phyloP scores from a whole-genome alignment of 2,329 filamentous ascomycete genomes.

The Plectosphaerella plurivora region DNA sequence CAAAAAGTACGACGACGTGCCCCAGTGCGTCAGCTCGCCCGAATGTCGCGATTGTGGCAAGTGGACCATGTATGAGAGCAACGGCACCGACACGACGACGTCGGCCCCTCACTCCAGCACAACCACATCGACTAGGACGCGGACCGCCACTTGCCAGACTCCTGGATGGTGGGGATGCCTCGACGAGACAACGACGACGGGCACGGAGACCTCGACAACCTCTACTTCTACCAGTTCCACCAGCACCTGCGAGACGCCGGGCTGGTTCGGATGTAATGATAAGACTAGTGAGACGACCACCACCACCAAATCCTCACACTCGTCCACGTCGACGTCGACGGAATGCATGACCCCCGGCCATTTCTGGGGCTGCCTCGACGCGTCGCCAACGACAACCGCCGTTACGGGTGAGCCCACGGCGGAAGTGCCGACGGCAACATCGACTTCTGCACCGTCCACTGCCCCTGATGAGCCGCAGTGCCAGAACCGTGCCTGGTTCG shows the following conservation, averaged over 20 bases:
- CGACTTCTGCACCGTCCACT: slow-evolving; percentile 18
- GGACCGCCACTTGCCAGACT: slow-evolving; percentile 84
- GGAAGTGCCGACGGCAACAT: slow-evolving; percentile 22
- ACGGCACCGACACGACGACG: slow-evolving; percentile 73
- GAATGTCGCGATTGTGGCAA: slow-evolving; percentile 85
- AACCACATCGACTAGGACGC: slow-evolving; percentile 55
- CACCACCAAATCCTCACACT: slow-evolving; percentile 17
- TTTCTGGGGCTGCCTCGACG: slow-evolving; percentile 52
- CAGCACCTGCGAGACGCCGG: slow-evolving; percentile 57
- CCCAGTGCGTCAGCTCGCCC: slow-evolving; percentile 68
- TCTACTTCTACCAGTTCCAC: slow-evolving; percentile 42
- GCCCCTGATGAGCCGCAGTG: slow-evolving; percentile 25
- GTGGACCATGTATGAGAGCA: slow-evolving; percentile 95
- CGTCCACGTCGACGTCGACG: slow-evolving; percentile 16
- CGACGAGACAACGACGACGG: slow-evolving; percentile 55
- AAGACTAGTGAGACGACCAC: slow-evolving; percentile 27
- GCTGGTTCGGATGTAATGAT: slow-evolving; percentile 65
- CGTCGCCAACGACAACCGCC: slow-evolving; percentile 21
- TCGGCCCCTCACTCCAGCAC: slow-evolving; percentile 48
- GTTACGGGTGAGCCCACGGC: slow-evolving; percentile 21
- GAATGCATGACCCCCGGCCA: slow-evolving; percentile 46
- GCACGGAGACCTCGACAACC: slow-evolving; percentile 32
- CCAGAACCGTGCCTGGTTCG: slow-evolving; percentile 33
- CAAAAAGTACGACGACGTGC: slow-evolving; percentile 74
- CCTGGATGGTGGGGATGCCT: slow-evolving; percentile 89